Percentiles rank a stretch among this genome's conserved stretches.
Evolutionary conservation across 257 asterid genomes (phyloP).

Genomic region (Capsicum chinense): DNA sequence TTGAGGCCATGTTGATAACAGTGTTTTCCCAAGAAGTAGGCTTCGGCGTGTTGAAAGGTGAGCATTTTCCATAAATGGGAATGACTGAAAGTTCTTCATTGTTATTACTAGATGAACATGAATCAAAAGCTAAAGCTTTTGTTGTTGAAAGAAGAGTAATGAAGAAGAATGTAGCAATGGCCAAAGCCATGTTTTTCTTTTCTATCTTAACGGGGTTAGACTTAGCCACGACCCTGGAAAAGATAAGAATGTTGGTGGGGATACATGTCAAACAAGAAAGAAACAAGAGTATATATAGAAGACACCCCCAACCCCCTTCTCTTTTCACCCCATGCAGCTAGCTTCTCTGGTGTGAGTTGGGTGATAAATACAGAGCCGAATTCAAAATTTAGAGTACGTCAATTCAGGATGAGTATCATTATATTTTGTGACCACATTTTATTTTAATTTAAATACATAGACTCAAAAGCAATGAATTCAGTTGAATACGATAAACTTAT

Average conservation of each 20-base stretch:
- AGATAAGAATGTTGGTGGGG: constrained; percentile 30
- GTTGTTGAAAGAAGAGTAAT: constrained; percentile 48
- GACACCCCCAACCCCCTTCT: background rate
- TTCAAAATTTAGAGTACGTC: background rate
- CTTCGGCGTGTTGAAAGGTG: constrained; percentile 66
- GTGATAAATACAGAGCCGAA: background rate
- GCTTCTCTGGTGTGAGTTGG: background rate
- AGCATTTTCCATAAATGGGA: constrained; percentile 81
- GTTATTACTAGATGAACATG: constrained; percentile 58
- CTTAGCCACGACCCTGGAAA: constrained; percentile 29
- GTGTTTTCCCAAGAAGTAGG: constrained; percentile 61
- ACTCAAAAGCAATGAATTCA: background rate
- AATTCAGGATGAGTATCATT: background rate
- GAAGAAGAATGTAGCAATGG: constrained; percentile 43
- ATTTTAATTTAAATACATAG: background rate
- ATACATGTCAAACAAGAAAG: constrained; percentile 18
- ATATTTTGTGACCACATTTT: background rate
- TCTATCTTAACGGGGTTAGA: constrained; percentile 16
- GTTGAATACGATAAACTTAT: background rate
- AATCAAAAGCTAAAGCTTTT: constrained; percentile 47
- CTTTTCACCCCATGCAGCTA: background rate
- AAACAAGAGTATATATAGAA: constrained; percentile 7
- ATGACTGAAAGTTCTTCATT: constrained; percentile 60
- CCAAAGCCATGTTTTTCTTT: constrained; percentile 44
- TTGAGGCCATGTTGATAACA: constrained; percentile 67